phyloP scores from a whole-genome alignment of 208 protist species.

The Plasmodiophora brassicae region DNA sequence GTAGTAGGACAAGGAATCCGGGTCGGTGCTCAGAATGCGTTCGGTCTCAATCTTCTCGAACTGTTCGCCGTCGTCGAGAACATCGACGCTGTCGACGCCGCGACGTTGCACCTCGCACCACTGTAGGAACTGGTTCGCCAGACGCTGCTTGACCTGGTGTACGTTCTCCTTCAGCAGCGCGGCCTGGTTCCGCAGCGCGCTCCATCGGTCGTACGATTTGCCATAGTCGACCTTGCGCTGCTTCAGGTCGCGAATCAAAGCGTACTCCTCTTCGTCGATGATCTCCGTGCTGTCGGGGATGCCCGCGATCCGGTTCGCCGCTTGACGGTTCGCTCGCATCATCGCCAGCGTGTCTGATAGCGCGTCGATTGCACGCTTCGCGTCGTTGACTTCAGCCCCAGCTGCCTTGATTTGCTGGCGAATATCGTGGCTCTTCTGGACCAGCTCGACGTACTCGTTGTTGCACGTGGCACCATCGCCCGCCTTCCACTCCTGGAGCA shows the following conservation, averaged over 20 bases:
- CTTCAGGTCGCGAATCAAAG: conserved; percentile 48
- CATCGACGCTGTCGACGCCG: not conserved
- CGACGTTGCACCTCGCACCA: not conserved
- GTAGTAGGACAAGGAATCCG: conserved; percentile 2
- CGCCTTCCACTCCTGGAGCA: conserved; percentile 5
- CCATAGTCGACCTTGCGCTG: conserved; percentile 52
- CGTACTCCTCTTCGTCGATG: conserved; percentile 57
- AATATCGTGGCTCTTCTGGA: conserved; percentile 36
- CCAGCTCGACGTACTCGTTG: conserved; percentile 46
- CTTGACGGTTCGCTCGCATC: not conserved
- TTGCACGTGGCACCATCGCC: not conserved
- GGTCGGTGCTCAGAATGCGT: conserved; percentile 30
- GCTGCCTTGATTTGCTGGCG: not conserved
- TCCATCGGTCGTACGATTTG: conserved; percentile 44
- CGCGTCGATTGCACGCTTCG: conserved; percentile 51
- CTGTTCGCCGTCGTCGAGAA: conserved; percentile 40
- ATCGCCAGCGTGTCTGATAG: conserved; percentile 34
- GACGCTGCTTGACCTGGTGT: not conserved
- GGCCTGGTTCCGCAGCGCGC: not conserved
- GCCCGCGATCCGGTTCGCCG: not conserved
- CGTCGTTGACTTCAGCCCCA: conserved; percentile 50
- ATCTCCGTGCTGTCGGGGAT: not conserved
- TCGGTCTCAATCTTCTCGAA: conserved; percentile 36
- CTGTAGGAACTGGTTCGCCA: not conserved
- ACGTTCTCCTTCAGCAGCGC: not conserved